These are phyloP conservation scores for Botrytis fabae DNA, from an alignment of 2,329 filamentous ascomycete species.

Conservation along the genomic window DNA sequence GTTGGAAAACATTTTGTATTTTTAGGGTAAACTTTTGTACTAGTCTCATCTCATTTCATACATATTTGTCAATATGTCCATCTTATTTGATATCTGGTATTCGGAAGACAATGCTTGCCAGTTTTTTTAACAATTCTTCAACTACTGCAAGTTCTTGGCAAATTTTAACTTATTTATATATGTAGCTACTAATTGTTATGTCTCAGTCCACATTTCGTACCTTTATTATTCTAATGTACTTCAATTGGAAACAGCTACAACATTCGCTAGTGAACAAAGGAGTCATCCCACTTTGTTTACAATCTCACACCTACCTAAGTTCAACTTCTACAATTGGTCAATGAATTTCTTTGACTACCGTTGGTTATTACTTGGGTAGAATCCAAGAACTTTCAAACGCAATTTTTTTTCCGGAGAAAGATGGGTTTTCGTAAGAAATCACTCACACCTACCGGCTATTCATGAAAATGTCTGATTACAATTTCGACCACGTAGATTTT, in stretches of 20 bases:
- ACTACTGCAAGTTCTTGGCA: background rate
- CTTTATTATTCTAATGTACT: background rate
- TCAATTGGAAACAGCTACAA: constrained; percentile 9
- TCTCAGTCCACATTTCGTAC: background rate
- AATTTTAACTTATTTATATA: background rate
- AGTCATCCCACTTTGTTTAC: background rate
- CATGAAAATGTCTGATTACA: constrained; percentile 18
- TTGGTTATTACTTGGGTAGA: background rate
- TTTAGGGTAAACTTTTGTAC: background rate
- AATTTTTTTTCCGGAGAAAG: background rate
- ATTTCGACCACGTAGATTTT: constrained; percentile 4
- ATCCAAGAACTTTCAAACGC: background rate
- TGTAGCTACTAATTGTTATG: background rate
- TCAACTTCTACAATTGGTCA: background rate
- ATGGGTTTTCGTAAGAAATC: background rate
- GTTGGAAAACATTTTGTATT: background rate
- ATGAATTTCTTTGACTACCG: background rate
- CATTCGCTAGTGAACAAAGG: constrained; percentile 10
- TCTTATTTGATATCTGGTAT: background rate
- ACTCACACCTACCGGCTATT: background rate
- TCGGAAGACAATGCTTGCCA: background rate
- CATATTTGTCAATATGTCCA: background rate
- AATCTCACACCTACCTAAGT: background rate
- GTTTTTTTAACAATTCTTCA: background rate
- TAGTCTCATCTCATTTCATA: constrained; percentile 10